Evolutionary conservation across 768 basidiomycete genomes (phyloP), one percentile per base, ranked within the genome.

Genomic region (Rhizopogon vesiculosus): DNA sequence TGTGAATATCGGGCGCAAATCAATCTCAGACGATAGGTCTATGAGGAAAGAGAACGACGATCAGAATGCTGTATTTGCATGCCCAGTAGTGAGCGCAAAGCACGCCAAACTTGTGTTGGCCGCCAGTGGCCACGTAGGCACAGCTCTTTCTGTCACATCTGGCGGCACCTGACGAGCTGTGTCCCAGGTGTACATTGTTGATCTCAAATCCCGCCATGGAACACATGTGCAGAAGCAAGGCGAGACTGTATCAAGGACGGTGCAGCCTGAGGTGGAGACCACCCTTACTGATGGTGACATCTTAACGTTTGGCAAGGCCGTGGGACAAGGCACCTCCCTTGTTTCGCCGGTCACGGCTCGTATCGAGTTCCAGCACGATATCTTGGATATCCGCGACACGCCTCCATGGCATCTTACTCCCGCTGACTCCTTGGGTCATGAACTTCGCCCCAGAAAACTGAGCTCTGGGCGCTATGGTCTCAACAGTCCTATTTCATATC

Each of bases 31-130:
- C 60, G 61, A 66, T 41, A 73, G 66, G 56, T 66, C 71, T 58
- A 68, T 74, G 69, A 65, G 69, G 46, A 64, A 69, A 45, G 75
- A 73, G 55, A 69, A 68, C 49, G 75, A 77, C 25, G 66, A 67
- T 48, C 76, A 77, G 53, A 77, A 76, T 55, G 86, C 83, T 15
- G 78, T 83, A 68, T 91, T 91, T 60, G 72, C 82, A 48, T 91
- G 89, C 64, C 85, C 87, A 31, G 89, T 91, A 45, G 86, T 92
- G 59, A 89, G 87, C 67, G 80, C 89, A 25, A 81, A 74, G 64
- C 89, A 92, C 73, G 89, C 89, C 55, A 88, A 84, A 76, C 83
- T 92, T 57, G 77, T 79, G 19, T 86, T 91, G 68, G 76, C 85
- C 5, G 85, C 88, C 62, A 79, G 77, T 59, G 87, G 88, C 45